Percentiles rank a stretch among this genome's conserved stretches.
These are phyloP conservation scores for Oehlia diaphana DNA, from an alignment of 192 early-diverging fungal genomes.

Conservation along the genomic window DNA sequence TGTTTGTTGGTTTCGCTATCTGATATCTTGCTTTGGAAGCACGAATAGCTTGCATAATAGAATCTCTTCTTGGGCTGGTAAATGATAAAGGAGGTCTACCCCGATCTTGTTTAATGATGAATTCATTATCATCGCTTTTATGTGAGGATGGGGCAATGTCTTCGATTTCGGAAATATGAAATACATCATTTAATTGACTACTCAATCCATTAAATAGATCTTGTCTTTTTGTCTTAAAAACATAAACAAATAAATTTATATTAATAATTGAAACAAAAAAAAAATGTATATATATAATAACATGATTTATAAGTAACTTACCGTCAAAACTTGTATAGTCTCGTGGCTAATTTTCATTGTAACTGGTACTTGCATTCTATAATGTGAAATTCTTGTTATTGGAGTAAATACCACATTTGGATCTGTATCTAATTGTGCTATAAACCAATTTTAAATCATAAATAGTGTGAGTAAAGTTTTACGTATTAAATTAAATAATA, in stretches of 20 bases:
- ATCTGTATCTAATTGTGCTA: constrained; percentile 71
- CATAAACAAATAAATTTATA: too few relatives aligned
- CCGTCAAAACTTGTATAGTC: constrained; percentile 76
- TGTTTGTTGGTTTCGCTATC: constrained; percentile 59
- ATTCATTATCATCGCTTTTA: constrained; percentile 69
- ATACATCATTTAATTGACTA: constrained; percentile 82
- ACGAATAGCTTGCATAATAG: constrained; percentile 62
- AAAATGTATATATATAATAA: background rate
- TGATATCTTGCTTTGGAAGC: constrained; percentile 71
- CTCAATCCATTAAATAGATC: constrained; percentile 71
- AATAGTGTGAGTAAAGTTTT: background rate
- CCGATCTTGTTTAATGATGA: constrained; percentile 76
- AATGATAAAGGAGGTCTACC: constrained; percentile 65
- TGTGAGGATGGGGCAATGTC: constrained; percentile 60
- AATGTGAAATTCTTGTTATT: constrained; percentile 68
- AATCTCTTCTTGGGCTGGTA: constrained; percentile 72
- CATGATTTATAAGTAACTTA: constrained; percentile 25
- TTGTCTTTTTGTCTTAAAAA: constrained; percentile 61
- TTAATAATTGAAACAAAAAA: background rate
- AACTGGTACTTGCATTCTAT: constrained; percentile 68
- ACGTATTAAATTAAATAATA: background rate
- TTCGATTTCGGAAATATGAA: constrained; percentile 79
- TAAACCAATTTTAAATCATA: background rate
- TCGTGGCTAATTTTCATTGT: constrained; percentile 81
- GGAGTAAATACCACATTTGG: constrained; percentile 62